Base-by-base conservation (phyloP, 1,139 yeast genomes). In the Blastobotrys persicus region DNA sequence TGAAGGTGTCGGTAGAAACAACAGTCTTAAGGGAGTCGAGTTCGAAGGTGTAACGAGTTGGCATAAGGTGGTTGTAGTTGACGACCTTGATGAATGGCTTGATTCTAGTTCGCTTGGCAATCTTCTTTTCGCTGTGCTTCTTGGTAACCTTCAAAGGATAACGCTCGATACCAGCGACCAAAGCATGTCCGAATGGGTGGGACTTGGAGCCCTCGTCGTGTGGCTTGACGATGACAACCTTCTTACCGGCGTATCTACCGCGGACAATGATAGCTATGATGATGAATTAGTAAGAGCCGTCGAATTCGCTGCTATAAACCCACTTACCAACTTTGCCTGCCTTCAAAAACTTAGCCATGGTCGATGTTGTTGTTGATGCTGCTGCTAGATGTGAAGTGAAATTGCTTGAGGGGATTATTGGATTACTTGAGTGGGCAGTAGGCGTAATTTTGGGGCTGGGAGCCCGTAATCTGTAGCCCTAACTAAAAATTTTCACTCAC, bases 231-330 rank as follows among this genome's bases (percentile, higher is more conserved):
- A 94, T 89, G 76, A 94, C 98, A 66, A 94, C 98, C 87, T 94
- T 94, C 88, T 91, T 92, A 83, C 99, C 99, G 76, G 99, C 99
- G 88, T 83, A 92, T 83, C 98, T 94, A 75, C 99, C 99, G 79
- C 98, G 94, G 78, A 92, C 96, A 76, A 92, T 91, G 80, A 92
- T 91, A 81, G 98, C 98, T 87, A 72, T 54, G n/a, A 51, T 31
- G 49, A 45, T 56, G 6, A 12, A 13, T 54, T 55, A 60, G 62
- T 61, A 44, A 44, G 45, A 35, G 31, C n/a, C 17, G 18, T 13
- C 4, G 28, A 7, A 14, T 11, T 19, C 34, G n/a, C n/a, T 33
- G 20, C 12, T 12, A 14, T 41, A 28, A 16, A 12, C 2, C 57
- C 78, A 85, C 95, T 77, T 85, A 86, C 94, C 95, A 86, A 91